Percentiles rank a stretch among this genome's conserved stretches.
Evolutionary conservation across 2,329 filamentous ascomycete genomes (phyloP).

Genomic region (Hansfordia pulvinata): DNA sequence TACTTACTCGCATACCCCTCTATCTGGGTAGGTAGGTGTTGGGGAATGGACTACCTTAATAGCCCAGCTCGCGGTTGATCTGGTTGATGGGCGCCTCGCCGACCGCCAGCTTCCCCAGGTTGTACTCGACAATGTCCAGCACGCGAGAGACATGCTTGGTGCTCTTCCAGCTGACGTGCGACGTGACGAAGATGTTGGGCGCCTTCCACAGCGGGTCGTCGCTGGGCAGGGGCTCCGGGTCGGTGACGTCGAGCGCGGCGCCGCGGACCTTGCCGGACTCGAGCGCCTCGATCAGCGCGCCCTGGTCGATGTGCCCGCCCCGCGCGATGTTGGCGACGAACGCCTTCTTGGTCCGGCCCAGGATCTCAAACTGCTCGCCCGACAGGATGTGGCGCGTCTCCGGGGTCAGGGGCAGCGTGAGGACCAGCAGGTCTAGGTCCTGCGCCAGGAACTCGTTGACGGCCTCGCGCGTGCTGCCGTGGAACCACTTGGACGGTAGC

Average conservation of each 20-base stretch:
- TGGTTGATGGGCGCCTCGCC: too few species aligned
- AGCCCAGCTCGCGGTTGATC: too few species aligned
- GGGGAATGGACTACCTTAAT: too few species aligned
- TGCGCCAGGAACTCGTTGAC: conserved; percentile 25
- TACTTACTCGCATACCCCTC: too few species aligned
- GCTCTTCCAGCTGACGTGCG: conserved; percentile 17
- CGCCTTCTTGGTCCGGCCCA: conserved; percentile 21
- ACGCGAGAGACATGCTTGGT: too few species aligned
- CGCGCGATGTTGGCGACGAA: conserved; percentile 53
- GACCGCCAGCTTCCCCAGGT: too few species aligned
- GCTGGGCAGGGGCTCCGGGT: conserved; percentile 52
- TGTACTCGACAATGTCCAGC: too few species aligned
- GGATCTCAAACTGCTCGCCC: conserved; percentile 21
- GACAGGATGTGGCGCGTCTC: conserved; percentile 26
- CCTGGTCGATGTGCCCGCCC: conserved; percentile 22
- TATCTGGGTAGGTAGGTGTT: too few species aligned
- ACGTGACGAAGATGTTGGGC: conserved; percentile 42
- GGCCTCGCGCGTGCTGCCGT: conserved; percentile 16
- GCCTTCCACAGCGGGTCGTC: conserved; percentile 50
- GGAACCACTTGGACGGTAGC: conserved; percentile 27
- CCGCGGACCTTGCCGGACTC: conserved; percentile 25
- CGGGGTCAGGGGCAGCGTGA: conserved; percentile 25
- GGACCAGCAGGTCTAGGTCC: conserved; percentile 26
- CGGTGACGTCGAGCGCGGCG: conserved; percentile 56
- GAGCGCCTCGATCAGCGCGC: conserved; percentile 42